Conservation (phyloP, 805 yeast species). For the Saturnispora kantuleensis region DNA sequence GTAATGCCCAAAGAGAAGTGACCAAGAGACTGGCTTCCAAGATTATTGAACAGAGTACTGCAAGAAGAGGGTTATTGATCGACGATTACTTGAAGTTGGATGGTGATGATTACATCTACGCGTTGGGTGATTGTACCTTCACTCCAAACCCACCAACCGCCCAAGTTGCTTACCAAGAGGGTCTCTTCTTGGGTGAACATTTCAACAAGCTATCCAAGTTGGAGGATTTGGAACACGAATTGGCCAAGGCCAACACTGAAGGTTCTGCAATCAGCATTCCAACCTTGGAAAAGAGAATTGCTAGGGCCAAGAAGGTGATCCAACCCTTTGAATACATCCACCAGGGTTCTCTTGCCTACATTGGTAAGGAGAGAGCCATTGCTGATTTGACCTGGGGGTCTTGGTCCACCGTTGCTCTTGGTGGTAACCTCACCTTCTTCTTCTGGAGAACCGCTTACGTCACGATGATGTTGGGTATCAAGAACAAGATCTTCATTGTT, state of each 20-base stretch:
- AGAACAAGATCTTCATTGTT: conserved; percentile 78
- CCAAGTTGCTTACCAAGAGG: conserved; percentile 95
- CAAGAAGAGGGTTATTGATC: conserved; percentile 83
- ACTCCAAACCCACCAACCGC: conserved; percentile 93
- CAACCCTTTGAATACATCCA: conserved; percentile 70
- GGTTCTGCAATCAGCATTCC: conserved; percentile 29
- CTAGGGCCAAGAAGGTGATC: conserved; percentile 32
- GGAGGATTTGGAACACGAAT: conserved; percentile 43
- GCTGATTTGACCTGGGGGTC: conserved; percentile 80
- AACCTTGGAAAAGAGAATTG: conserved; percentile 29
- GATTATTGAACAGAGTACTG: conserved; percentile 69
- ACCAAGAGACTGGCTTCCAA: conserved; percentile 54
- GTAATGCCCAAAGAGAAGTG: conserved; percentile 81
- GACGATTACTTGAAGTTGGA: conserved; percentile 74
- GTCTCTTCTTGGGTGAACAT: conserved; percentile 64
- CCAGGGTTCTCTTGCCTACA: conserved; percentile 89
- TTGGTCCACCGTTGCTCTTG: conserved; percentile 69
- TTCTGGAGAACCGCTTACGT: conserved; percentile 95
- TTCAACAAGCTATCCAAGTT: conserved; percentile 57
- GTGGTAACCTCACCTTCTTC: conserved; percentile 79
- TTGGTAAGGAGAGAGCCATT: conserved; percentile 88
- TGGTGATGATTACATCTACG: conserved; percentile 75
- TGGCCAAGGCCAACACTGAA: conserved; percentile 29
- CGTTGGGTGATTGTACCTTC: conserved; percentile 91
- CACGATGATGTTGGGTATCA: conserved; percentile 81